These are phyloP conservation scores for Zymoseptoria tritici DNA, from an alignment of 2,329 filamentous ascomycete species.

Conservation along the genomic window DNA sequence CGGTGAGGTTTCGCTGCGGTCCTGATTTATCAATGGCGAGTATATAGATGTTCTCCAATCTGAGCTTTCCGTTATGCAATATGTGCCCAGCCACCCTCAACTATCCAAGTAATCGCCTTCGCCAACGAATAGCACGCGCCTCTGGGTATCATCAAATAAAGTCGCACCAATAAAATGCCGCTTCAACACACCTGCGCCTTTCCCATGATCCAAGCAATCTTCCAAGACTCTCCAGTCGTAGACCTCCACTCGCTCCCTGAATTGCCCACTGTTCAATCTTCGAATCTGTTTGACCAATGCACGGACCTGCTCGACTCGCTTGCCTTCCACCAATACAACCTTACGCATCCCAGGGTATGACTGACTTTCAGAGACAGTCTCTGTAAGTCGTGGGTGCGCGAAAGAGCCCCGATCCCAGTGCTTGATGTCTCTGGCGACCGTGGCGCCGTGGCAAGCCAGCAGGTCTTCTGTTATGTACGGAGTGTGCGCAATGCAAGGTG, in stretches of 20 bases:
- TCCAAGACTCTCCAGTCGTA: constrained; percentile 30
- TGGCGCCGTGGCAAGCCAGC: constrained; percentile 16
- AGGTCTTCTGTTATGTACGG: constrained; percentile 26
- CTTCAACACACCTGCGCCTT: constrained; percentile 12
- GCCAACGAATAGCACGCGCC: constrained; percentile 18
- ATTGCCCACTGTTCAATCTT: constrained; percentile 18
- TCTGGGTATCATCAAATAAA: constrained; percentile 18
- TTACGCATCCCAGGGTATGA: constrained; percentile 26
- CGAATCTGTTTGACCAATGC: constrained; percentile 13
- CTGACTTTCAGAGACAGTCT: constrained; percentile 28
- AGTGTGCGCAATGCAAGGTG: constrained; percentile 24
- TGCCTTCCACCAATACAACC: constrained; percentile 27
- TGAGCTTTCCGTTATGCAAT: neutral
- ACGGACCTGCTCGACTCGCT: constrained; percentile 11
- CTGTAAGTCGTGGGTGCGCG: constrained; percentile 11
- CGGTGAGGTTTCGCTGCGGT: neutral
- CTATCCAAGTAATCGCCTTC: constrained; percentile 5
- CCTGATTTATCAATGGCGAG: neutral
- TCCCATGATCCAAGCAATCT: constrained; percentile 14
- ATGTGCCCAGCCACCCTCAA: neutral
- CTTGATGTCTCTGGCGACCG: constrained; percentile 6
- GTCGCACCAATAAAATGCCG: constrained; percentile 24
- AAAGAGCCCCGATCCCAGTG: constrained; percentile 28
- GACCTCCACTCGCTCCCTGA: constrained; percentile 25
- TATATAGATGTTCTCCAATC: neutral